Evolutionary conservation across 2,329 filamentous ascomycete genomes (phyloP).

Genomic region (Aspergillus sp.): DNA sequence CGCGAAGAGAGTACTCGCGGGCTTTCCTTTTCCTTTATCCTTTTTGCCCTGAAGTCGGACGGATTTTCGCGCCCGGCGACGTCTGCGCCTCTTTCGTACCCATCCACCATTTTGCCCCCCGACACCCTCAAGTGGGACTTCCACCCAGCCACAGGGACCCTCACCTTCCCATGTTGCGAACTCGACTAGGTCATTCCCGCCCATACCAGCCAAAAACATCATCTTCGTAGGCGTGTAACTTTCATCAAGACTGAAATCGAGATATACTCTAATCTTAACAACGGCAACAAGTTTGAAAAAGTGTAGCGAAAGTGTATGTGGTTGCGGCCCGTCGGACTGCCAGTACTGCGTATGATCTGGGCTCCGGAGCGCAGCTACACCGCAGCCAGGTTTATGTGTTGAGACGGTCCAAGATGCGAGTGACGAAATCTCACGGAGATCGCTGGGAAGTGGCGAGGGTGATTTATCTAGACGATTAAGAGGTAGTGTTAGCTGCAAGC

Average conservation of each 20-base stretch:
- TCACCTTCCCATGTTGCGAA: slow-evolving; percentile 79
- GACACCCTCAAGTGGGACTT: slow-evolving; percentile 70
- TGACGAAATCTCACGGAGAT: slow-evolving; percentile 63
- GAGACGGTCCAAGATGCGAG: slow-evolving; percentile 67
- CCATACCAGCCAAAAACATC: slow-evolving; percentile 82
- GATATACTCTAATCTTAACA: slow-evolving; percentile 54
- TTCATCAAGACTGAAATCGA: slow-evolving; percentile 91
- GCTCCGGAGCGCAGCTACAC: slow-evolving; percentile 58
- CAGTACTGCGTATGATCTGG: slow-evolving; percentile 60
- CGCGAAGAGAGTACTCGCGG: slow-evolving; percentile 9
- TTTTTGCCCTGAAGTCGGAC: background rate
- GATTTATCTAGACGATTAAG: slow-evolving; percentile 29
- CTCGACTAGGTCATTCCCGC: slow-evolving; percentile 85
- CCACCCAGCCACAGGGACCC: slow-evolving; percentile 84
- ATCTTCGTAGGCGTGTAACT: slow-evolving; percentile 96
- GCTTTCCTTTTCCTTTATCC: slow-evolving; percentile 21
- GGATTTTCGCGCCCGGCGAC: slow-evolving; percentile 6
- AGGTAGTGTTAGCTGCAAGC: background rate
- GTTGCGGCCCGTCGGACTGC: slow-evolving; percentile 67
- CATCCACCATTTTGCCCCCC: slow-evolving; percentile 45
- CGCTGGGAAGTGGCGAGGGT: slow-evolving; percentile 38
- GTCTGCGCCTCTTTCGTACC: slow-evolving; percentile 26
- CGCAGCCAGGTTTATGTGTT: slow-evolving; percentile 62
- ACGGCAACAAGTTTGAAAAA: slow-evolving; percentile 57
- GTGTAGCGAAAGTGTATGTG: slow-evolving; percentile 63